Conservation (phyloP, 2,329 filamentous ascomycete genomes). For the Colletotrichum viniferum region DNA sequence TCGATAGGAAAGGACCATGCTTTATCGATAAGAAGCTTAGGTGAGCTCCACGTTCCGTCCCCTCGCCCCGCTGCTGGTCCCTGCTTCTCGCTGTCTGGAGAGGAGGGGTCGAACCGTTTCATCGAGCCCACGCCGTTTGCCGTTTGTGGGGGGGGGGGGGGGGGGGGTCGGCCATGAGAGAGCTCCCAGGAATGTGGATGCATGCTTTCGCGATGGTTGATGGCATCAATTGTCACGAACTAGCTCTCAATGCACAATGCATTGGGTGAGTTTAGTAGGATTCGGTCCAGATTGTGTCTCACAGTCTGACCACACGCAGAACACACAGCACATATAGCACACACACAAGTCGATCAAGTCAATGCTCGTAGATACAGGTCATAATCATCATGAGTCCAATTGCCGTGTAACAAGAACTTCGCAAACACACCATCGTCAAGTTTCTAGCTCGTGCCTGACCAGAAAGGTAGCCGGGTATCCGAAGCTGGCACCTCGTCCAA, state of each 20-base stretch:
- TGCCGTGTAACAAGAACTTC: neutral
- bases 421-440: neutral
- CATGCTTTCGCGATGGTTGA: neutral
- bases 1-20: neutral
- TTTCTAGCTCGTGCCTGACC: constrained; percentile 14
- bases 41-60: neutral
- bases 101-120: constrained; percentile 19
- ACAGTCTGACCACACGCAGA: neutral
- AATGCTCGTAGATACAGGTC: neutral
- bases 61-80: neutral
- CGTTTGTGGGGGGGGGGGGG: constrained; percentile 2
- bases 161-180: no score
- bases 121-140: neutral
- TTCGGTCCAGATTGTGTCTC: neutral
- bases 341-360: neutral
- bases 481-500: constrained; percentile 8
- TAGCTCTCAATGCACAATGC: neutral
- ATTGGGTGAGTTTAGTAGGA: neutral
- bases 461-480: constrained; percentile 14
- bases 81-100: neutral
- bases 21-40: constrained; percentile 16
- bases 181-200: neutral
- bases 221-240: neutral
- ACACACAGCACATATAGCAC: no score
- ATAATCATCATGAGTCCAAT: neutral